A percentile compares a stretch with the other conserved stretches of the same genome.
Conservation (phyloP, 306 rosid genomes). For the Dalbergia oliveri region DNA sequence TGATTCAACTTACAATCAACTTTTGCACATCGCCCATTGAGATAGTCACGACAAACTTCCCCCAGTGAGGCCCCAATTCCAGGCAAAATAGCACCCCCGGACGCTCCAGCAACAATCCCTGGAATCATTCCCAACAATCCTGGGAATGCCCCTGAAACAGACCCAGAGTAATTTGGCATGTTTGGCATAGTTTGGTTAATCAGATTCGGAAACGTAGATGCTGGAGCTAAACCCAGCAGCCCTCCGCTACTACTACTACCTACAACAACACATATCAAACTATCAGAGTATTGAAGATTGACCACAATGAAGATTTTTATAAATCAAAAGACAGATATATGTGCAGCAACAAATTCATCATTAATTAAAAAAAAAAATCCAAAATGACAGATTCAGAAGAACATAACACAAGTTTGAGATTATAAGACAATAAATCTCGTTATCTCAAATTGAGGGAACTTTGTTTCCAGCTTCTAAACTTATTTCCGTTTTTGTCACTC, state of each 20-base stretch:
- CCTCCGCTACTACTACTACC: conserved; percentile 80
- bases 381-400: not conserved
- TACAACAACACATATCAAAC: conserved; percentile 52
- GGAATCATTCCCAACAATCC: conserved; percentile 98
- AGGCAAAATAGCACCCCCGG: conserved; percentile 96
- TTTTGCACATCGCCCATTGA: conserved; percentile 93
- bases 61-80: conserved; percentile 97
- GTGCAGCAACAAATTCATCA: not conserved
- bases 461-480: not conserved
- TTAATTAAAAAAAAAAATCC: not conserved
- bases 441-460: not conserved
- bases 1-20: conserved; percentile 93
- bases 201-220: conserved; percentile 80
- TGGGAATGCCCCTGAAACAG: conserved; percentile 98
- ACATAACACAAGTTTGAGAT: conserved; percentile 15
- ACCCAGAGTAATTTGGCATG: conserved; percentile 98
- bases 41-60: conserved; percentile 95
- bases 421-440: conserved; percentile 23
- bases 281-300: conserved; percentile 30
- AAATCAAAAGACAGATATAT: conserved; percentile 25
- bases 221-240: conserved; percentile 81
- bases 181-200: conserved; percentile 99
- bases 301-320: not conserved
- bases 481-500: not conserved
- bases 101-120: conserved; percentile 89